Base-by-base conservation (phyloP, 2,329 filamentous ascomycete genomes). In the Orbilia blumenaviensis region DNA sequence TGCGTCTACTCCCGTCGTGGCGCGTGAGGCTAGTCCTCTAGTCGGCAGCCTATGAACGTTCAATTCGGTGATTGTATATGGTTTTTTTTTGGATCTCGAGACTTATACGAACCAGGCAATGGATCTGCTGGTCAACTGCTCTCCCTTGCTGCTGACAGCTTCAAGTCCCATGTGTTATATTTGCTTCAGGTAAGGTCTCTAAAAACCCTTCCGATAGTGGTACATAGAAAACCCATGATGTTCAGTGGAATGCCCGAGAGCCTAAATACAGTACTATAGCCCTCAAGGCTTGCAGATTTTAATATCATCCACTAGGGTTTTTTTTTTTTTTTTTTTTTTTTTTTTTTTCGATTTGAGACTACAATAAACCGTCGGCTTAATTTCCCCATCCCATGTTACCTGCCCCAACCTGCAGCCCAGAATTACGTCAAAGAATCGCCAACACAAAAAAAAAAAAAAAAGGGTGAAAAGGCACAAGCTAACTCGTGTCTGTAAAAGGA, bases 1-100 rank as follows among this genome's bases (percentile, higher is more conserved):
- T 46, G 41, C 58, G 52, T 63, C 41, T 48, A 34, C 27, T 63
- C 36, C 29, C 58, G 50, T 23, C 32, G 32, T 54, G 48, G 48
- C 52, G 52, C 32, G 50, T 54, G 29, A 38, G 34, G 16, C 48
- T 54, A 32, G 21, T 54, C 27, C 27, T 7, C n/a, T n/a, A n/a
- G n/a, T n/a, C n/a, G n/a, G 18, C 32, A 34, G 32, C 32, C 29
- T 32, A 32, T 32, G 4, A 32, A 32, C 10, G 10, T 34, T 34
- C 8, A 34, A 23, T 18, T 44, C 41, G 41, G 1, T 23, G 41
- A n/a, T n/a, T n/a, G n/a, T n/a, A n/a, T n/a, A n/a, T n/a, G n/a
- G n/a, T n/a, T n/a, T n/a, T n/a, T 34, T 23, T 21, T 10, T 23
- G 23, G n/a, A 21, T 23, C 42, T 46, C 42, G 14, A 21, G 42